Evolutionary conservation across 805 yeast genomes (phyloP), one percentile per base, ranked within the genome.

Genomic region (Dipodascus geniculatus): DNA sequence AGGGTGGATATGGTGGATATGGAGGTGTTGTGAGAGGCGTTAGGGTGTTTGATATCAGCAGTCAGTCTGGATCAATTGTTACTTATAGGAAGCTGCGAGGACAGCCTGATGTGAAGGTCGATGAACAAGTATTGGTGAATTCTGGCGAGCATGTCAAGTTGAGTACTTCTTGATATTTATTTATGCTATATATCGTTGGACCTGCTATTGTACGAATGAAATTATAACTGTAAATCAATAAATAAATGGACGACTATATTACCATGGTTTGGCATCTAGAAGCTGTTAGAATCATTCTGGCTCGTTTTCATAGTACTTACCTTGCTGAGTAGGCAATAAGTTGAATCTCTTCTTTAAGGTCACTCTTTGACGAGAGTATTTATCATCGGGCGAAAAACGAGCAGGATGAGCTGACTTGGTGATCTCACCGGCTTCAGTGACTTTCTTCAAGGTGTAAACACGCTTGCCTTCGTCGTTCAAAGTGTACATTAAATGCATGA

Each of bases 341-440:
- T 83, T 83, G 70, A 74, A 91, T 77, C 99, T 85, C 79, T 88
- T 93, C 83, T 93, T 93, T 68, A 93, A 79, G 55, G 98, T 91
- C 51, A 93, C 96, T 80, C 99, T 87, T 74, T 93, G 98, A 78
- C 97, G 85, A 50, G 99, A 93, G 77, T 88, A 91, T 75, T 93
- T 93, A 80, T 93, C 99, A 71, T 93, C 99, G 63, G 99, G 99
- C 33, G 99, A 93, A 72, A 93, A 93, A 74, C 99, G 85, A 53
- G 99, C 99, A 58, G 99, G 99, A 72, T 93, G 99, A 47, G 99
- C 99, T 61, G 96, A 86, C 76, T 89, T 88, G 68, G 99, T 95
- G 76, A 91, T 89, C 71, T 89, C 96, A 58, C 99, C 98, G 4
- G 76, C 72, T 57, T 77, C 89, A 54, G 95, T 83, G 63, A 68